Evolutionary conservation across 257 asterid species (phyloP), one percentile per base, ranked within the genome.

Genomic region (Lithospermum erythrorhizon): DNA sequence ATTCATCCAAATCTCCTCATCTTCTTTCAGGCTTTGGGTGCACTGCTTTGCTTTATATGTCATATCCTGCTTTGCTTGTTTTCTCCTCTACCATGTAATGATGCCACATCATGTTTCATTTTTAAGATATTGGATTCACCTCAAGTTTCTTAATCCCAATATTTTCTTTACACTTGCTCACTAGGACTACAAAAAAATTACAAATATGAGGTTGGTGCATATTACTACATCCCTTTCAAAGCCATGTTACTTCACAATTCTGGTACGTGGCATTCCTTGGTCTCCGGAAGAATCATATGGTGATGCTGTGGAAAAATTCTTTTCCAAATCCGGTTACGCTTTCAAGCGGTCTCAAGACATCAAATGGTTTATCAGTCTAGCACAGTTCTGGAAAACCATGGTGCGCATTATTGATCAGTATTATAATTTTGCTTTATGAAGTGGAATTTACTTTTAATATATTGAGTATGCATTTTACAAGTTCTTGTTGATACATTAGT

Each of bases 231-330:
- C 95, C 68, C 66, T 65, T 67, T 81, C 82, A 71, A 61, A 66
- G 59, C 94, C 95, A 21, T 79, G 96, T 75, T 82, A 86, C 72
- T 93, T 93, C 75, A 80, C 99, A 55, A 83, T 89, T 68, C 74
- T 93, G 70, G 99, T 93, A 63, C 99, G 99, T 68, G 95, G 83
- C 68, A 77, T 93, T 61, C 99, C 99, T 22, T 83, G 96, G 95
- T 70, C 83, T 59, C 68, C 59, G 35, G 81, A 80, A 61, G 87
- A 79, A 76, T 75, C 97, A 49, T 86, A 80, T 61, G 77, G 89
- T 68, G 88, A 78, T 5, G 65, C 79, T 6, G 78, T 89, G 66
- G 61, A 75, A 58, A 93, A 78, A 63, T 93, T 84, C 85, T 89
- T 93, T 61, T 73, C 82, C 22, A 82, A 84, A n/a, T n/a, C n/a